phyloP scores from a whole-genome alignment of 75 land plant species.

The Chamaecyparis obtusa region DNA sequence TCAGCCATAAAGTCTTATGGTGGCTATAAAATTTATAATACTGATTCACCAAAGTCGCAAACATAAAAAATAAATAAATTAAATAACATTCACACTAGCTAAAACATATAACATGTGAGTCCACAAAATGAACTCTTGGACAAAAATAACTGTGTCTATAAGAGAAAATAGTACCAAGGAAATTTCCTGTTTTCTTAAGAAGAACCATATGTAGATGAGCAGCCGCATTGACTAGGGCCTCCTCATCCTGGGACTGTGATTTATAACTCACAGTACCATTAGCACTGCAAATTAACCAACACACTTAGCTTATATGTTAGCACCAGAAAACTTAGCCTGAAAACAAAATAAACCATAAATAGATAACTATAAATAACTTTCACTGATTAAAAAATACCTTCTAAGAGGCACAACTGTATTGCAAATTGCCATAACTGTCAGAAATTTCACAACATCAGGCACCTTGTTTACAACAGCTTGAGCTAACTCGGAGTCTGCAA shows the following conservation, averaged over 20 bases:
- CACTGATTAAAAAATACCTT: constrained; percentile 45
- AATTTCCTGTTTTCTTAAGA: constrained; percentile 50
- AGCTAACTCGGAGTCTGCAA: constrained; percentile 60
- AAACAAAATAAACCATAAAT: background rate
- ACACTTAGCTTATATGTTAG: background rate
- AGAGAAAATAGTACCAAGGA: constrained; percentile 47
- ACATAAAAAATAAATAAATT: background rate
- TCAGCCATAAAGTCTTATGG: background rate
- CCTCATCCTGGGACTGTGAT: constrained; percentile 99
- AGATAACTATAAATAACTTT: background rate
- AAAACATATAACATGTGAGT: background rate
- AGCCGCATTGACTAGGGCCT: constrained; percentile 96
- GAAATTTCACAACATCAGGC: constrained; percentile 70
- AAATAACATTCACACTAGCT: background rate
- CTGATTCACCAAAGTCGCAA: background rate
- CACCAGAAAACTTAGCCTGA: background rate
- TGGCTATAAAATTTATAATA: background rate
- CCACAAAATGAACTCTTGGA: background rate
- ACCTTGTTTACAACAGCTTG: constrained; percentile 55
- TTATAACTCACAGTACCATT: constrained; percentile 71
- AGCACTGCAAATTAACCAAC: constrained; percentile 36
- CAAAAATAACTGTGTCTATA: background rate
- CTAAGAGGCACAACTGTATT: constrained; percentile 87
- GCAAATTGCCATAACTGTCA: constrained; percentile 89
- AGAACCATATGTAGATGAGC: constrained; percentile 73